Evolutionary conservation across 2,329 filamentous ascomycete genomes (phyloP), one percentile per base, ranked within the genome.

Genomic region (Colletotrichum australisinense): DNA sequence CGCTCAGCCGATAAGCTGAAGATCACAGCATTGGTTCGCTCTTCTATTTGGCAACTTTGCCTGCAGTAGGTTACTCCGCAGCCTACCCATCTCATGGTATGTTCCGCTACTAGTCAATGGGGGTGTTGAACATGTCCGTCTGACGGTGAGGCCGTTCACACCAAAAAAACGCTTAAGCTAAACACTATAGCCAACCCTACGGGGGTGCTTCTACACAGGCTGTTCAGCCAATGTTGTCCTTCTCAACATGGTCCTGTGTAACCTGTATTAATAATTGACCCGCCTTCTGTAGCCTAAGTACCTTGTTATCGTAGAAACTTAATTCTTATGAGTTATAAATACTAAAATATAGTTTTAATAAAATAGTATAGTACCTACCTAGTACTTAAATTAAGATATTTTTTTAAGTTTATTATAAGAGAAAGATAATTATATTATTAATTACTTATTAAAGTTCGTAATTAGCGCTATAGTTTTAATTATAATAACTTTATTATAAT

Each of bases 101-200:
- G 22, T 70, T 70, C 42, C 55, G 67, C 62, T 59, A 55, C 62
- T 59, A 55, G 28, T 56, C 35, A n/a, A 63, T 52, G 26, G 68
- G 49, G 68, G 49, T 65, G 56, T 38, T 53, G 26, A 38, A 58
- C 32, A 63, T 64, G 67, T 22, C 70, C 60, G 70, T 73, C 70
- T 70, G 26, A 66, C 56, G 71, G 67, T 63, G 62, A 73, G 60
- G 55, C 55, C 70, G 60, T 66, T 62, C 32, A 38, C 60, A 65
- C 55, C 14, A 22, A 24, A 5, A 22, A 24, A 16, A 42, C 28
- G 24, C 9, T 38, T 35, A 24, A 38, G 38, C 60, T 12, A 30
- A 26, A 42, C 53, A 24, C 53, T 64, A 62, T 11, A 38, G 16
- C 55, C 55, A 60, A 65, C 46, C 42, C 60, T 46, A 28, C 42